Evolutionary conservation across 148 eudicot species (phyloP), one percentile per base, ranked within the genome.

Genomic region (Rhododendron ferrugineum): DNA sequence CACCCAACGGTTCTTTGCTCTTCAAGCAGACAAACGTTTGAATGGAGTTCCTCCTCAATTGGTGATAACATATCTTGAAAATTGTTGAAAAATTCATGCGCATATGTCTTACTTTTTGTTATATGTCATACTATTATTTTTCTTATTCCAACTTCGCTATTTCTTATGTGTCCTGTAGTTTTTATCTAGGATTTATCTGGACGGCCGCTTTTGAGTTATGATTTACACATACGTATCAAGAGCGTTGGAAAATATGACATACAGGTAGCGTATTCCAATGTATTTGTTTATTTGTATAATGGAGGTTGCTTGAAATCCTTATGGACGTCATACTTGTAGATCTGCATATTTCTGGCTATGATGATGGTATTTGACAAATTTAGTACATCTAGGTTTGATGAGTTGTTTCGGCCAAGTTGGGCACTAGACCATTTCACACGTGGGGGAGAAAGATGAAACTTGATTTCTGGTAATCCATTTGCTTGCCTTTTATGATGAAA

Each of bases 221-320:
- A 94, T 92, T 85, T 95, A 64, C 91, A 86, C 49, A 93, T 95
- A 90, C 98, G 98, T 26, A 92, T 96, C 46, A 92, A 91, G 87
- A 93, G 97, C 91, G 98, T 94, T 84, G 98, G 99, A 85, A 95
- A 93, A 62, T 96, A 94, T 78, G 97, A 94, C 86, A 95, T 98
- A 42, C 98, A 93, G 95, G 99, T 95, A 37, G 34, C 28, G 50
- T 80, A 20, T 52, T 58, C 42, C 78, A 49, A 14, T 11, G 3
- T 7, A 47, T 60, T 4, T 70, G 77, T 44, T 52, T 78, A 5
- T 46, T 40, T 22, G 47, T 49, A 49, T 49, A 11, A 11, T 49
- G 14, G 52, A 49, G 52, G 3, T 49, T 49, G 52, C 13, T 49
- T 49, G 52, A 9, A 49, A 49, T 49, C 52, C 52, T 49, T 49